A percentile compares a stretch with the other conserved stretches of the same genome.
Conservation (phyloP, 768 basidiomycete genomes). For the Leccinum truebloodii region DNA sequence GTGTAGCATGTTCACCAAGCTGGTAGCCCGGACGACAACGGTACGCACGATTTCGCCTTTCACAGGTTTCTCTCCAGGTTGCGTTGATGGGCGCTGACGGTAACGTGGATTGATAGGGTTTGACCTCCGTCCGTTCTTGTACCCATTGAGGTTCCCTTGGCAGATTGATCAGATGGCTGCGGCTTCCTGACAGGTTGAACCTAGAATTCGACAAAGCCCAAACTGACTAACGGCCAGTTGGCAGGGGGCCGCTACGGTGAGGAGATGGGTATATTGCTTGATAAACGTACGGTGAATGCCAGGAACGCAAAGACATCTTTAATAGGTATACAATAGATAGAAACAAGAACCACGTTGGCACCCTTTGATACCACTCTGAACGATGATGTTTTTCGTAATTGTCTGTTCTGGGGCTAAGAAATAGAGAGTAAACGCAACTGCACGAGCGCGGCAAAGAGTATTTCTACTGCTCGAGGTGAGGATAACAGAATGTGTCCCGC, state of each 20-base stretch:
- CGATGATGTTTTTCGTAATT: slow-evolving; percentile 87
- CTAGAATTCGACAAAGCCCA: slow-evolving; percentile 43
- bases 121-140: too few relatives aligned
- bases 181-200: slow-evolving; percentile 67
- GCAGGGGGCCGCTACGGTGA: not conserved
- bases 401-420: slow-evolving; percentile 68
- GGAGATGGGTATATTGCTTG: too few relatives aligned
- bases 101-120: too few relatives aligned
- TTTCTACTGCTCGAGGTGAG: slow-evolving; percentile 88
- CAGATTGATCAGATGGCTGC: slow-evolving; percentile 83
- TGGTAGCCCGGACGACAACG: slow-evolving; percentile 34
- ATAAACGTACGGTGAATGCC: slow-evolving; percentile 16
- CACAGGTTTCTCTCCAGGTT: too few relatives aligned
- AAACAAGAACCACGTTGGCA: not conserved
- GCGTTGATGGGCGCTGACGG: too few relatives aligned
- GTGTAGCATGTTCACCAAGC: slow-evolving; percentile 92
- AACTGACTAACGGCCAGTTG: slow-evolving; percentile 39
- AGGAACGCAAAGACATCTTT: not conserved
- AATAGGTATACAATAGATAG: not conserved
- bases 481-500: not conserved
- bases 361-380: slow-evolving; percentile 59
- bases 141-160: too few relatives aligned
- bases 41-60: too few relatives aligned
- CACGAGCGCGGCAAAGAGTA: slow-evolving; percentile 92
- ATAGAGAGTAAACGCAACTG: slow-evolving; percentile 49